Percentiles rank a stretch among this genome's conserved stretches.
phyloP scores from a whole-genome alignment of 2,329 filamentous ascomycete species.

The Bipolaris gigantea region DNA sequence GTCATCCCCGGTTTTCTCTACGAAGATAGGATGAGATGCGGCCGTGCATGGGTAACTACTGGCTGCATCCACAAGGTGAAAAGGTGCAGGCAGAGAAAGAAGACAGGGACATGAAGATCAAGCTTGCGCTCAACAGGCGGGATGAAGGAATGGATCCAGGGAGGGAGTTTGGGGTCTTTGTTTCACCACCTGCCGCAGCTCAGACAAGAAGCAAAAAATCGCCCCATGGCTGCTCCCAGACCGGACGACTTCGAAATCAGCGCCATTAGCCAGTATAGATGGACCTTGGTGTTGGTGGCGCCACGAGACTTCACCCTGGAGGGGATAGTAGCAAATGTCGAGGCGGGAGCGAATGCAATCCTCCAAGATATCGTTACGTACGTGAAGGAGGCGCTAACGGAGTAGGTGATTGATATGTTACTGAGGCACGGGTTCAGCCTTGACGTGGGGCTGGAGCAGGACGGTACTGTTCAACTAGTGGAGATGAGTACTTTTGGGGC shows the following conservation, averaged over 20 bases:
- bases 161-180: constrained; percentile 52
- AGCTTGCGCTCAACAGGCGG: constrained; percentile 49
- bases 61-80: constrained; percentile 2
- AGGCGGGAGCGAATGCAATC: not conserved
- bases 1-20: constrained; percentile 22
- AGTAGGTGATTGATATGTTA: constrained; percentile 27
- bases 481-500: constrained; percentile 53
- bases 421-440: constrained; percentile 49
- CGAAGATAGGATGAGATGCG: constrained; percentile 35
- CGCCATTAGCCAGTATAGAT: constrained; percentile 20
- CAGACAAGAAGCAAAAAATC: not conserved
- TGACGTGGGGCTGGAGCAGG: constrained; percentile 47
- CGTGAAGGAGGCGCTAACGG: not conserved
- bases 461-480: constrained; percentile 39
- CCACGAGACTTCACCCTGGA: constrained; percentile 1
- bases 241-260: constrained; percentile 4
- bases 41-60: constrained; percentile 8
- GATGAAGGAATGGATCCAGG: constrained; percentile 45
- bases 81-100: constrained; percentile 23
- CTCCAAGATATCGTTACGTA: constrained; percentile 4
- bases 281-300: constrained; percentile 4
- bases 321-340: constrained; percentile 2
- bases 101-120: constrained; percentile 18
- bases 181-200: constrained; percentile 37
- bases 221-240: too few species aligned